Base-by-base conservation (phyloP, 2,329 filamentous ascomycete species). In the Penicillium sp. region DNA sequence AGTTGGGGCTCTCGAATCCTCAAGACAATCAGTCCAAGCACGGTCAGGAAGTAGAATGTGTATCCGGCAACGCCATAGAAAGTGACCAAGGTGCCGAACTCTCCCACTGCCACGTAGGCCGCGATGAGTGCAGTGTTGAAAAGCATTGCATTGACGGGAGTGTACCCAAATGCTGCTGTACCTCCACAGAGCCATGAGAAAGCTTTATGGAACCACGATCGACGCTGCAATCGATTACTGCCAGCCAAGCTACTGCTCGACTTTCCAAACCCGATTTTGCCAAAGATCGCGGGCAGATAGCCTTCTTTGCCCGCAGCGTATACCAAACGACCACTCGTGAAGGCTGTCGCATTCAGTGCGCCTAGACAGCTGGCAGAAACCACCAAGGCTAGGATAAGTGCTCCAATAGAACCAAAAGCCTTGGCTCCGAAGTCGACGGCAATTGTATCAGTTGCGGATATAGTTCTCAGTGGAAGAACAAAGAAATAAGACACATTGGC, bases 31-130 rank as follows among this genome's bases (percentile, higher is more conserved):
- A 99, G 81, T 0, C 94, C 94, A 0, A 99, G 83, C 0, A 99
- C 94, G 0, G 93, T 95, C 56, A 96, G 77, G 72, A 99, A 99
- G 77, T 99, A 99, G 70, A 99, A 99, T 0, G 90, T 90, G 71
- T 99, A 99, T 14, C 92, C 92, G 0, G 94, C 94, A 12, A 99
- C 94, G 56, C 94, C 94, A 75, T 97, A 97, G 71, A 99, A 99
- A 0, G 94, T 97, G 57, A 97, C 82, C 2, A 99, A 83, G 0
- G 93, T 96, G 52, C 85, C 81, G 69, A 99, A 97, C 71, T 96
- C 91, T 73, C 94, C 94, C 5, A 96, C 85, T 2, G 89, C 67
- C 60, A 96, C 86, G 76, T 97, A 99, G 1, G 82, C 76, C 3
- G 82, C 76, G 0, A 91, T 96, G 21, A 99, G 76, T 3, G 76